Evolutionary conservation across 768 basidiomycete species (phyloP).

Genomic region (Cystoderma amianthinum): DNA sequence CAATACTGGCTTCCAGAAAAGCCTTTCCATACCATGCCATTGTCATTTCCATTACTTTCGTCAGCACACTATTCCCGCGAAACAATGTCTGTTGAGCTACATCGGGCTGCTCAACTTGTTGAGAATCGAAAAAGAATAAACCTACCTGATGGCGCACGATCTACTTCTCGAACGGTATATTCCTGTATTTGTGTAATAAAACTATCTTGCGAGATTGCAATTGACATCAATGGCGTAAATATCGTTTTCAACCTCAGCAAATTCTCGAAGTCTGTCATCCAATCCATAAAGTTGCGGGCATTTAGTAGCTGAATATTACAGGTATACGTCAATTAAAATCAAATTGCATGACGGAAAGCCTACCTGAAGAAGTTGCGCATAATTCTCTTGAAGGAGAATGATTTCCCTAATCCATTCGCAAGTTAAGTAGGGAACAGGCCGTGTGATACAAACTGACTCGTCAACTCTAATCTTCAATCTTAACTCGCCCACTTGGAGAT

Average conservation of each 20-base stretch:
- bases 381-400: too few species aligned
- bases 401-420: too few species aligned
- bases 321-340: too few species aligned
- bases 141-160: constrained; percentile 60
- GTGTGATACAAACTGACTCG: constrained; percentile 55
- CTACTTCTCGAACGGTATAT: constrained; percentile 65
- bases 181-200: constrained; percentile 66
- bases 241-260: constrained; percentile 61
- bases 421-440: too few species aligned
- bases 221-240: constrained; percentile 53
- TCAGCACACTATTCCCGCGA: constrained; percentile 59
- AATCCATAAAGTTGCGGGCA: constrained; percentile 62
- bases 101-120: constrained; percentile 3
- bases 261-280: constrained; percentile 66
- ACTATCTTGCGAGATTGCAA: constrained; percentile 61
- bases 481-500: constrained; percentile 69
- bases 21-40: constrained; percentile 78
- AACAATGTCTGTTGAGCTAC: constrained; percentile 74
- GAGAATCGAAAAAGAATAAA: constrained; percentile 3
- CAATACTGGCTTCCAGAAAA: constrained; percentile 79
- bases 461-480: constrained; percentile 67
- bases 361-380: too few species aligned
- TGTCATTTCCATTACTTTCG: constrained; percentile 71
- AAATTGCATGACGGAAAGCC: too few species aligned
- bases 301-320: constrained; percentile 6